Percentiles rank a stretch among this genome's conserved stretches.
Conservation (phyloP, 2,329 filamentous ascomycete species). For the Emergomyces orientalis region DNA sequence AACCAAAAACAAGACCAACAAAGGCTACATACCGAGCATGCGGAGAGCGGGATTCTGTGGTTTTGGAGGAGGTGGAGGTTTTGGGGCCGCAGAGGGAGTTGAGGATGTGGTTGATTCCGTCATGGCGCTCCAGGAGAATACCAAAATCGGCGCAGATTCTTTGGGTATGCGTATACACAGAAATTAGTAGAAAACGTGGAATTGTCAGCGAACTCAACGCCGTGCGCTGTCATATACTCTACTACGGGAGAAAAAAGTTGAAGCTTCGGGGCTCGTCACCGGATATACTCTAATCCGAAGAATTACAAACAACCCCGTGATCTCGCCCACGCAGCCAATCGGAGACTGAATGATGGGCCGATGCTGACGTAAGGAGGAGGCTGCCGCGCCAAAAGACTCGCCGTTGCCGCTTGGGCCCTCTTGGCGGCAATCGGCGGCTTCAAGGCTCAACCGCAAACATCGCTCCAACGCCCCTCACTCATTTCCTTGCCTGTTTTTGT, state of each 20-base stretch:
- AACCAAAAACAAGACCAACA: background rate
- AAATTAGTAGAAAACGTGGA: background rate
- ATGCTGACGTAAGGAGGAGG: background rate
- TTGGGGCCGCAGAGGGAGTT: slow-evolving; percentile 9
- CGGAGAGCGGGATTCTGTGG: slow-evolving; percentile 17
- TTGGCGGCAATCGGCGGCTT: background rate
- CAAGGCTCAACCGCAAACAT: no score
- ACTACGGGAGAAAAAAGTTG: background rate
- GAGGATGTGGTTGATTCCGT: slow-evolving; percentile 7
- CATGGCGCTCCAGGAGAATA: background rate
- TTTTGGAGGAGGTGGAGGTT: slow-evolving; percentile 13
- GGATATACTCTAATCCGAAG: background rate
- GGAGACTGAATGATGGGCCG: no score
- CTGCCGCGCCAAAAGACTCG: background rate
- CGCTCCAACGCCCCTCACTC: background rate
- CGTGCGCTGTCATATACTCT: background rate
- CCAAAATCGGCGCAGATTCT: background rate
- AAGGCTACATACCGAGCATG: slow-evolving; percentile 14
- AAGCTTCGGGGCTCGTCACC: background rate
- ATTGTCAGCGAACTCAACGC: background rate
- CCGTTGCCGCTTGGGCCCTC: background rate
- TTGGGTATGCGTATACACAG: background rate
- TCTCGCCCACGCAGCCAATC: background rate
- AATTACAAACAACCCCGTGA: background rate
- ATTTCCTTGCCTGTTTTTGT: no score